Evolutionary conservation across 73 alveolate species (phyloP), one percentile per base, ranked within the genome.

Genomic region (Tetrahymena elliotti): DNA sequence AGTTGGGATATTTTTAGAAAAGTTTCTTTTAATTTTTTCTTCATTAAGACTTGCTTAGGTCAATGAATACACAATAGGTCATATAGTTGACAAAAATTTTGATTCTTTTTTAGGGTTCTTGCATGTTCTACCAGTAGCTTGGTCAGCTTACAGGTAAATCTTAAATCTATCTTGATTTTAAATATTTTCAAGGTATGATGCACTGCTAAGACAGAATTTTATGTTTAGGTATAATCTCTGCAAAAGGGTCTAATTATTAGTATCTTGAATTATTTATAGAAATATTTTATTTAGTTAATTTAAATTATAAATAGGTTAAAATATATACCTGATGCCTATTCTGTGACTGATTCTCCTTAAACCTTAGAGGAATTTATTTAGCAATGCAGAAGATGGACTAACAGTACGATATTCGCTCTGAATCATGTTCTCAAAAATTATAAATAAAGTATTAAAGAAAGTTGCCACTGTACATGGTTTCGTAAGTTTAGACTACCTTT

Each of bases 301-400:
- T 22, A 54, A 13, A 5, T 40, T 13, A 54, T 54, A 6, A 68
- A 27, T 2, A 68, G 93, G 27, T 35, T 96, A 35, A 96, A 93
- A 37, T 97, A 95, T 68, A 96, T 97, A 12, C 96, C 96, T 33
- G 96, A 88, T 38, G 97, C 98, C 4, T 53, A 88, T 31, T 97
- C 97, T 27, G 96, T 95, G 27, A 97, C 97, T 24, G 99, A 97
- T 95, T 97, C 97, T 0, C 98, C 98, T 36, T 33, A 35, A 38
- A 52, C 95, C 5, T 22, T 97, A 20, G 68, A 95, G 53, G 96
- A 83, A 22, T 93, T 97, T 20, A 35, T 96, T 37, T 84, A 93
- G 52, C 95, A 97, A 82, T 52, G 99, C 52, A 95, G 98, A 68
- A 95, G 98, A 93, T 97, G 97, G 97, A 96, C 95, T n/a, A 97